These are phyloP conservation scores for Fusarium torreyae DNA, from an alignment of 2,329 filamentous ascomycete genomes.

Conservation along the genomic window DNA sequence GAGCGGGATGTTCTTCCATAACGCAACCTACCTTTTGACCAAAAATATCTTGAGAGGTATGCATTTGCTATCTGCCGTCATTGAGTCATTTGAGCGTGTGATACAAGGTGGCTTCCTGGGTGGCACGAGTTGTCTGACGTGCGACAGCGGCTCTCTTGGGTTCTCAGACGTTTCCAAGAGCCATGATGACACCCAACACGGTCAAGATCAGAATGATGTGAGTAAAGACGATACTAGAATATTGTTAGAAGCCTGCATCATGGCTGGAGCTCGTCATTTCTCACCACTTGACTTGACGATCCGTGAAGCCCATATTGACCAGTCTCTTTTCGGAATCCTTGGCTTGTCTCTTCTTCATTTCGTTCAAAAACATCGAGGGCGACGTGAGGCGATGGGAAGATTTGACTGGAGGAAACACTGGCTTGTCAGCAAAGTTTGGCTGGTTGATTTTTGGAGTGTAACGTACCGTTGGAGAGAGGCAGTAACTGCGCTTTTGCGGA, in stretches of 20 bases:
- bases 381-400: neutral
- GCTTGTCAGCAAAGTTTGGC: neutral
- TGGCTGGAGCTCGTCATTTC: neutral
- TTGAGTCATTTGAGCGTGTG: too few relatives aligned
- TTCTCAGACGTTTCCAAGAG: neutral
- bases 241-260: neutral
- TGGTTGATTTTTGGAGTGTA: neutral
- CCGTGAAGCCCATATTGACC: neutral
- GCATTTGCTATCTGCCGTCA: neutral
- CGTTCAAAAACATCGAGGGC: neutral
- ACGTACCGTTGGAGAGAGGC: neutral
- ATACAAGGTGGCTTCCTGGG: neutral
- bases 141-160: neutral
- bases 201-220: too few relatives aligned
- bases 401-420: neutral
- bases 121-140: neutral
- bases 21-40: too few relatives aligned
- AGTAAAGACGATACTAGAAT: neutral
- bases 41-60: neutral
- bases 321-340: neutral
- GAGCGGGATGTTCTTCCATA: too few relatives aligned
- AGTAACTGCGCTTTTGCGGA: neutral
- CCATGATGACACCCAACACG: neutral
- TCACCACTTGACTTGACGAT: neutral
- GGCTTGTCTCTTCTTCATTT: neutral